phyloP scores from a whole-genome alignment of 345 rosid genomes.

The Iberis pinnata region DNA sequence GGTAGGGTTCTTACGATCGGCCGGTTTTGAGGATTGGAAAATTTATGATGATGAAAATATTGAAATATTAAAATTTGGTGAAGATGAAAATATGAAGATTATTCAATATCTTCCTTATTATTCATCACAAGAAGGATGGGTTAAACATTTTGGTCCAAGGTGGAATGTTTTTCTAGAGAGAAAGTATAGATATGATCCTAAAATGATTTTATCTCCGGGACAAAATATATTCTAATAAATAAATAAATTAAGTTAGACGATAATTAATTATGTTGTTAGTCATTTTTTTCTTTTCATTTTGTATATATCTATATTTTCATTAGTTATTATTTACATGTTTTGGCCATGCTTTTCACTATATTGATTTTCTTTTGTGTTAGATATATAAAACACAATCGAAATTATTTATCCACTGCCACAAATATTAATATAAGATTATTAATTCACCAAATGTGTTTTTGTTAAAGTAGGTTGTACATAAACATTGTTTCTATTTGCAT shows the following conservation, averaged over 20 bases:
- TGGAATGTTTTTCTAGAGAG: slow-evolving; percentile 51
- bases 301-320: background rate
- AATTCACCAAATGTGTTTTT: too few relatives aligned
- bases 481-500: too few relatives aligned
- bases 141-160: slow-evolving; percentile 61
- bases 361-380: too few relatives aligned
- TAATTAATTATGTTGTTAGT: background rate
- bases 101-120: slow-evolving; percentile 66
- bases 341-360: too few relatives aligned
- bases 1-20: slow-evolving; percentile 69
- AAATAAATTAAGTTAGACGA: slow-evolving; percentile 9
- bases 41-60: slow-evolving; percentile 48
- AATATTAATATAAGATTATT: too few relatives aligned
- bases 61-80: slow-evolving; percentile 50
- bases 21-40: slow-evolving; percentile 50
- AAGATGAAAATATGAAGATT: slow-evolving; percentile 39
- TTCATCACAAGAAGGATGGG: slow-evolving; percentile 50
- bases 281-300: slow-evolving; percentile 14
- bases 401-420: too few relatives aligned
- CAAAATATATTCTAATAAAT: slow-evolving; percentile 56
- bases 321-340: background rate
- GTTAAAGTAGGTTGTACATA: too few relatives aligned
- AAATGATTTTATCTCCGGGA: slow-evolving; percentile 74
- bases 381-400: too few relatives aligned
- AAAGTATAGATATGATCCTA: slow-evolving; percentile 76